Evolutionary conservation across 2,329 filamentous ascomycete genomes (phyloP).

Genomic region (Lasiodiplodia theobromae): DNA sequence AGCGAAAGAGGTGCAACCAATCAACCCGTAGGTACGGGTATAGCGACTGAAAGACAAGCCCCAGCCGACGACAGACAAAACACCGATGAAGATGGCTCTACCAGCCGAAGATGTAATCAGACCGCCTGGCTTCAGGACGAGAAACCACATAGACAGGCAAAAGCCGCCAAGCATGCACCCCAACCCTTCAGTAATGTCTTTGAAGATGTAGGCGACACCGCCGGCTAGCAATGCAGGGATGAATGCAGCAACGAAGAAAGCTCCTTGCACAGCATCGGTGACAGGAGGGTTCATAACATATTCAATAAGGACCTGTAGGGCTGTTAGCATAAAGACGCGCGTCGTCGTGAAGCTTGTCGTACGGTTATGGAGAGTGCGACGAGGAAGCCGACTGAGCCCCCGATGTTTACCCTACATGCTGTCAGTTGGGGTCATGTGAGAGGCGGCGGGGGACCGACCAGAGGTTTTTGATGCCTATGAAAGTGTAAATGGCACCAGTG

Average conservation of each 20-base stretch:
- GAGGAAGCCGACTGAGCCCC: constrained; percentile 75
- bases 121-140: constrained; percentile 78
- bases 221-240: constrained; percentile 78
- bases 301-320: constrained; percentile 69
- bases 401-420: constrained; percentile 43
- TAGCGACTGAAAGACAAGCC: constrained; percentile 72
- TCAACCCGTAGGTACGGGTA: constrained; percentile 80
- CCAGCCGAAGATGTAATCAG: constrained; percentile 68
- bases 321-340: constrained; percentile 32
- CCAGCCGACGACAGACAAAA: constrained; percentile 72
- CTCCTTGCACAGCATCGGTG: constrained; percentile 78
- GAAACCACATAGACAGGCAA: constrained; percentile 87
- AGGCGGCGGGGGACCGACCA: constrained; percentile 52
- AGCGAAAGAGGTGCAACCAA: constrained; percentile 77
- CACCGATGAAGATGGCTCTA: constrained; percentile 77
- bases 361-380: constrained; percentile 74
- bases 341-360: constrained; percentile 32
- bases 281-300: constrained; percentile 88
- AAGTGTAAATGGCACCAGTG: constrained; percentile 72
- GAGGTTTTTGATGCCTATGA: constrained; percentile 84
- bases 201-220: constrained; percentile 76
- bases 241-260: constrained; percentile 80
- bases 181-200: constrained; percentile 83
- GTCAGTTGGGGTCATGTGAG: constrained; percentile 33
- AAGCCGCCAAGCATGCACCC: constrained; percentile 89